A percentile compares a stretch with the other conserved stretches of the same genome.
Evolutionary conservation across 148 eudicot genomes (phyloP).

Genomic region (Rhododendron ferrugineum): DNA sequence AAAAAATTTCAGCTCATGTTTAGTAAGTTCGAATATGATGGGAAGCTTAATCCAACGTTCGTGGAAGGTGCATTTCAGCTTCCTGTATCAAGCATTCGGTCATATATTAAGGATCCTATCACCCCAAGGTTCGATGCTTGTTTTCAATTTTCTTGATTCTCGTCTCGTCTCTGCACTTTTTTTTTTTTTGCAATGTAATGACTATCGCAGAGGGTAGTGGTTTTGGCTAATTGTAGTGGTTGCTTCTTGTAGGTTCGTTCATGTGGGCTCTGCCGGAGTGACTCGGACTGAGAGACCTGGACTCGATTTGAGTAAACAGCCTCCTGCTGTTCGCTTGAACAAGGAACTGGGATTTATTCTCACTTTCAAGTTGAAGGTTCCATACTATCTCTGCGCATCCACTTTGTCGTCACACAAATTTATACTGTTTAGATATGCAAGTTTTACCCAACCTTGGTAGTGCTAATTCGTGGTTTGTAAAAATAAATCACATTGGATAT

Average conservation of each 20-base stretch:
- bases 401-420: neutral
- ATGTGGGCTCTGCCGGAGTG: constrained; percentile 96
- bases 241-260: constrained; percentile 57
- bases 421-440: neutral
- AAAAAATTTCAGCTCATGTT: constrained; percentile 75
- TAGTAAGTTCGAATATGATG: constrained; percentile 97
- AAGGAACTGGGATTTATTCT: constrained; percentile 86
- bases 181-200: neutral
- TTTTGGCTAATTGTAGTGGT: constrained; percentile 6
- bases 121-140: constrained; percentile 57
- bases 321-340: constrained; percentile 98
- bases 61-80: constrained; percentile 90
- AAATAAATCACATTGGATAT: neutral
- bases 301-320: constrained; percentile 91
- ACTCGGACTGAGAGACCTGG: constrained; percentile 95
- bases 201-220: neutral
- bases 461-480: neutral
- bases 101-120: constrained; percentile 77
- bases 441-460: neutral
- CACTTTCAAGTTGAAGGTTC: constrained; percentile 91
- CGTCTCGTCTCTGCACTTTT: neutral
- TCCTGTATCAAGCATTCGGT: constrained; percentile 71
- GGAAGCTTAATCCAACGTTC: constrained; percentile 87
- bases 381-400: neutral
- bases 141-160: neutral